Evolutionary conservation across 768 basidiomycete genomes (phyloP), one percentile per base, ranked within the genome.

Genomic region (Pholiota conissans): DNA sequence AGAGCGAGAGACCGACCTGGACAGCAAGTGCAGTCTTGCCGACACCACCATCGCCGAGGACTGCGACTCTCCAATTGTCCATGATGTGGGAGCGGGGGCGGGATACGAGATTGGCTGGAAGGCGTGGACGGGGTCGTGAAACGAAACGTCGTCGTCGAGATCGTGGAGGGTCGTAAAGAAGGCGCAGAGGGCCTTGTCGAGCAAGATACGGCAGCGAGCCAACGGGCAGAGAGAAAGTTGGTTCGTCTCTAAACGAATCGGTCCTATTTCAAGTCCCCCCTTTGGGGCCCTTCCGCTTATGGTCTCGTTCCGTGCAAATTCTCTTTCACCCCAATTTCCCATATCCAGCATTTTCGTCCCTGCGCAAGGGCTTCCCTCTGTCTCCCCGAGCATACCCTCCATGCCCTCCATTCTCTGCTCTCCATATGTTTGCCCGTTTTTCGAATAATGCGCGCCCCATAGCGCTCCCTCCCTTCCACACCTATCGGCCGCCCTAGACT

Each of bases 21-120:
- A 97, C 94, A 63, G 95, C 94, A 67, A 98, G 75, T 35, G 95
- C 95, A 58, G 95, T 97, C 81, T 98, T 98, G 57, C 95, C 95
- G 48, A 98, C 95, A 76, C 95, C 95, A 75, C 95, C 95, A 76
- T 98, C 95, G 63, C 95, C 95, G 58, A 97, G 84, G 64, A 97
- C 93, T 61, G 95, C 93, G 65, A 97, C 90, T 80, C 93, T 89
- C 92, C 92, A 94, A 73, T 87, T 89, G 79, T 94, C 92, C 92
- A 94, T 56, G 45, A 49, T 52, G 46, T n/a, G 53, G 49, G 58
- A 22, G n/a, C 11, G 46, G 40, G 30, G 30, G 13, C 13, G 30
- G 30, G 30, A 32, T 45, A 45, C n/a, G 24, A 0, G 42, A 45
- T n/a, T n/a, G 29, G 24, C 27, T 13, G 39, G 48, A 37, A 56